phyloP scores from a whole-genome alignment of 1,139 yeast species.

The Candida albicans region DNA sequence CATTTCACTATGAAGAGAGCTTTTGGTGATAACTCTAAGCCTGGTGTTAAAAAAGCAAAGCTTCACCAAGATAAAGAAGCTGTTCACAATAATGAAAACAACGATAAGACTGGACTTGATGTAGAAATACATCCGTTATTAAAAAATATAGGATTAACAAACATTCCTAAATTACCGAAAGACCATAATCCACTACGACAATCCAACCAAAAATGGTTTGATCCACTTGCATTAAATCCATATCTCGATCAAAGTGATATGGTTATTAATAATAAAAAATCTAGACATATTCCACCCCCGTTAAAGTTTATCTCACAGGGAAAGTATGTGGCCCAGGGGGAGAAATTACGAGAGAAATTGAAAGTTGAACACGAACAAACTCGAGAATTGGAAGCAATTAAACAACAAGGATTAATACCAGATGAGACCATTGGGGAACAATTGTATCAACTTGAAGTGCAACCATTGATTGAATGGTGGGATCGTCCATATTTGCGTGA shows the following conservation, averaged over 20 bases:
- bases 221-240: constrained; percentile 52
- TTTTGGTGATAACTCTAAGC: background rate
- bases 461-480: constrained; percentile 84
- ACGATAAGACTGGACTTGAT: constrained; percentile 41
- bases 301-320: constrained; percentile 60
- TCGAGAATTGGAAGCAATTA: constrained; percentile 23
- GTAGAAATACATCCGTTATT: constrained; percentile 64
- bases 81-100: background rate
- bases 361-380: constrained; percentile 31
- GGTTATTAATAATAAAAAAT: constrained; percentile 17
- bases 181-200: constrained; percentile 31
- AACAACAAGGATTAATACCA: constrained; percentile 46
- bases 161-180: constrained; percentile 26
- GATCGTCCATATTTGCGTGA: constrained; percentile 52
- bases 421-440: constrained; percentile 54
- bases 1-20: background rate
- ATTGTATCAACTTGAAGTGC: constrained; percentile 42
- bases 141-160: constrained; percentile 26
- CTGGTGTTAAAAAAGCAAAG: constrained; percentile 2
- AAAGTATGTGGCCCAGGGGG: constrained; percentile 58
- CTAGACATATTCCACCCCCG: constrained; percentile 31
- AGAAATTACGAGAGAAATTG: constrained; percentile 46
- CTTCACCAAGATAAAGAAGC: constrained; percentile 1
- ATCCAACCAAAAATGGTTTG: constrained; percentile 36
- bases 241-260: constrained; percentile 50